These are phyloP conservation scores for Aciculoconidium aculeatum DNA, from an alignment of 805 yeast species.

Conservation along the genomic window DNA sequence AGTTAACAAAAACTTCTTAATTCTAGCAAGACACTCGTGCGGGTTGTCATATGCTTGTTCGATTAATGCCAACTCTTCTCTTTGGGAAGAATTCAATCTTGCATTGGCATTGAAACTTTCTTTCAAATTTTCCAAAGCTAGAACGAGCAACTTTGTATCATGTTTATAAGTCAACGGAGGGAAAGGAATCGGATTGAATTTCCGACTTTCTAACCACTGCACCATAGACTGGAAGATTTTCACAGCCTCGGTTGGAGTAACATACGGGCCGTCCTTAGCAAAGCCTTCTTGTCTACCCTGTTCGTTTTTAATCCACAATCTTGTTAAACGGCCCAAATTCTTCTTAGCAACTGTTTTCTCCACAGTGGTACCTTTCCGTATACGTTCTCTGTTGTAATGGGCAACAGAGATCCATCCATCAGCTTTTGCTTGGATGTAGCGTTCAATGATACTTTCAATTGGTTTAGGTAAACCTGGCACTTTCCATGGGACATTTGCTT, in stretches of 20 bases:
- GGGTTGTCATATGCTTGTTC: slow-evolving; percentile 98
- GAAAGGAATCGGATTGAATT: slow-evolving; percentile 83
- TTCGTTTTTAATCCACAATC: slow-evolving; percentile 89
- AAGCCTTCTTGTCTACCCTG: slow-evolving; percentile 81
- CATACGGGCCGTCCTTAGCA: slow-evolving; percentile 81
- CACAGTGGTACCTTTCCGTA: slow-evolving; percentile 82
- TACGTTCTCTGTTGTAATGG: slow-evolving; percentile 84
- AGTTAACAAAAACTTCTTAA: slow-evolving; percentile 75
- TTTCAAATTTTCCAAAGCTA: slow-evolving; percentile 85
- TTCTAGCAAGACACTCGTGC: slow-evolving; percentile 80
- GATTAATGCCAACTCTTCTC: slow-evolving; percentile 88
- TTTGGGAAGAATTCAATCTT: slow-evolving; percentile 74
- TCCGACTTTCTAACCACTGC: slow-evolving; percentile 81
- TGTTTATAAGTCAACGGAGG: slow-evolving; percentile 91
- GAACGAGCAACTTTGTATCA: slow-evolving; percentile 82
- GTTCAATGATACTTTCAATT: slow-evolving; percentile 74
- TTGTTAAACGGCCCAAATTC: slow-evolving; percentile 84
- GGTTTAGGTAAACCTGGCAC: slow-evolving; percentile 96
- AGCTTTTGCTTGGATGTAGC: slow-evolving; percentile 91
- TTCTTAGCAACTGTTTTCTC: slow-evolving; percentile 94
- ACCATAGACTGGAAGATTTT: slow-evolving; percentile 82
- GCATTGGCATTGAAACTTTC: slow-evolving; percentile 65
- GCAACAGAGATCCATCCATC: slow-evolving; percentile 96
- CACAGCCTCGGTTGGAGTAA: slow-evolving; percentile 84
- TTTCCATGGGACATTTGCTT: slow-evolving; percentile 96